phyloP scores from a whole-genome alignment of 2,329 filamentous ascomycete species.

The Paecilomyces formosus region DNA sequence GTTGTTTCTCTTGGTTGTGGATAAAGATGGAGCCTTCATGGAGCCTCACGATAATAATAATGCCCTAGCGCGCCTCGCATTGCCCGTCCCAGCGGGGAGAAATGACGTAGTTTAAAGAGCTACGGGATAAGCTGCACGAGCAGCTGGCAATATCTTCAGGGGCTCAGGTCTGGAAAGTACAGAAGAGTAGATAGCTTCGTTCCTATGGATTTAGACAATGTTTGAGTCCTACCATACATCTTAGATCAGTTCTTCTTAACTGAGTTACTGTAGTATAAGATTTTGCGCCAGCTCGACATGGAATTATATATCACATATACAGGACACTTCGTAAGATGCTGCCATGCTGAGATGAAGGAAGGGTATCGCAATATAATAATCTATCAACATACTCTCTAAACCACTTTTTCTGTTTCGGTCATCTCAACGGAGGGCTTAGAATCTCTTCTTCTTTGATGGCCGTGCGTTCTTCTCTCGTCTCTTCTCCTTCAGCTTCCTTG shows the following conservation, averaged over 20 bases:
- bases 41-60: neutral
- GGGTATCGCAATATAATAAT: neutral
- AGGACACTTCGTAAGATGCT: neutral
- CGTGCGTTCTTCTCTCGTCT: conserved; percentile 82
- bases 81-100: neutral
- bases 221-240: too few relatives aligned
- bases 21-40: neutral
- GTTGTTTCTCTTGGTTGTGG: neutral
- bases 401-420: neutral
- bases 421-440: neutral
- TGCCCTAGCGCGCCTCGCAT: neutral
- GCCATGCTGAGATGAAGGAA: neutral
- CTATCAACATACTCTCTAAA: neutral
- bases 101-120: neutral
- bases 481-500: conserved; percentile 67
- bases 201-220: too few relatives aligned
- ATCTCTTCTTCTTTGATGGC: conserved; percentile 56
- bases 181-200: too few relatives aligned
- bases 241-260: too few relatives aligned
- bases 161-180: too few relatives aligned
- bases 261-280: neutral
- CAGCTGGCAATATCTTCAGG: too few relatives aligned
- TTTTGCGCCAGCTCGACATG: neutral
- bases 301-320: neutral
- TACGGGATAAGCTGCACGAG: neutral